phyloP scores from a whole-genome alignment of 2,329 filamentous ascomycete genomes.

The Stachybotrys echinatus region DNA sequence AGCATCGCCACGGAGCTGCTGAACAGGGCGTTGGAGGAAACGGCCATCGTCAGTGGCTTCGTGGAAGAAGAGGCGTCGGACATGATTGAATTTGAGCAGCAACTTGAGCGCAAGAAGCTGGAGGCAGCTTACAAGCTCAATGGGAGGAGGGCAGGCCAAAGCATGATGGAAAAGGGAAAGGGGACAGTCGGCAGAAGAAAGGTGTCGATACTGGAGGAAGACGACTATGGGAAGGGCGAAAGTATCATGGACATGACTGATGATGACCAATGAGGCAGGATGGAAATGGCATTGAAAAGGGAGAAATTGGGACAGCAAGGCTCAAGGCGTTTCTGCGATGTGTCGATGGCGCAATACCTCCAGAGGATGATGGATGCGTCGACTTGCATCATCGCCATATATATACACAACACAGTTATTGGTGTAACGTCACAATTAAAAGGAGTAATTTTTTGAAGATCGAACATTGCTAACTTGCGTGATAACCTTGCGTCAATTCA shows the following conservation, averaged over 20 bases:
- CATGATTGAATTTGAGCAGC: constrained; percentile 45
- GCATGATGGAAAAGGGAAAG: constrained; percentile 38
- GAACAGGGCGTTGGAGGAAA: constrained; percentile 64
- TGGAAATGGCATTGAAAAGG: not conserved
- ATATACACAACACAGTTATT: no score
- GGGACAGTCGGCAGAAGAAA: constrained; percentile 31
- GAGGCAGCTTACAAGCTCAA: constrained; percentile 34
- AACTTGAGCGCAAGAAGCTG: constrained; percentile 40
- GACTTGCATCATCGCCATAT: no score
- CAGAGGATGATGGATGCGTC: no score
- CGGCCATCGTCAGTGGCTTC: constrained; percentile 39
- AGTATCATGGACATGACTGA: constrained; percentile 54
- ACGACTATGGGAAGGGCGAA: constrained; percentile 33
- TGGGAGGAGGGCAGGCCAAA: constrained; percentile 13
- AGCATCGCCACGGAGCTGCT: constrained; percentile 75
- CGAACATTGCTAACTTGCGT: no score
- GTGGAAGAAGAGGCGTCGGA: constrained; percentile 42
- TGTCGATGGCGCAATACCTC: no score
- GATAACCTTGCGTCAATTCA: no score
- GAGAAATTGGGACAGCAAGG: not conserved
- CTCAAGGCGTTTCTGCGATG: not conserved
- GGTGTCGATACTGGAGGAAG: constrained; percentile 24
- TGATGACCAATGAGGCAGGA: constrained; percentile 34
- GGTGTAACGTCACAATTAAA: no score
- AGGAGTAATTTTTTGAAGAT: no score